phyloP scores from a whole-genome alignment of 371 early-diverging fungal species.

The Capniomyces stellatus region DNA sequence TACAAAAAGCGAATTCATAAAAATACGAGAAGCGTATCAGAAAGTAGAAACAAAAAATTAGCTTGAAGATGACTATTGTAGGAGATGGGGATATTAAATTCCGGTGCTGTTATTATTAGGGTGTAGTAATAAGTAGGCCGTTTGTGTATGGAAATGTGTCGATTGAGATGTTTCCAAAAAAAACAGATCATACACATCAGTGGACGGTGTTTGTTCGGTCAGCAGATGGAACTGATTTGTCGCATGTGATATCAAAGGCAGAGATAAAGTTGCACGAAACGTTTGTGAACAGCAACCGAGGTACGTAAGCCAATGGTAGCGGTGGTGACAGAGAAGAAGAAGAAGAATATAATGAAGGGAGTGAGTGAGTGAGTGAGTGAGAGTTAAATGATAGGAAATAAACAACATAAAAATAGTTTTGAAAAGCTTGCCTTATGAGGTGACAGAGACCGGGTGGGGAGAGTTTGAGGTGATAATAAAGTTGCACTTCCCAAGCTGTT shows the following conservation, averaged over 20 bases:
- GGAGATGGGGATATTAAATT: neutral
- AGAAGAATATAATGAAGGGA: too few species aligned
- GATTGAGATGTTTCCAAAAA: constrained; percentile 35
- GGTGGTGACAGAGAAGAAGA: too few species aligned
- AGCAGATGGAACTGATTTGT: constrained; percentile 66
- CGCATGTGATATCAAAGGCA: constrained; percentile 72
- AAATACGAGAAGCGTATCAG: neutral
- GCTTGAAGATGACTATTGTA: neutral
- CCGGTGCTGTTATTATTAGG: constrained; percentile 17
- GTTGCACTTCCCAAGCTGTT: constrained; percentile 53
- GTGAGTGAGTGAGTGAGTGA: too few species aligned
- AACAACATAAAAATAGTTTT: constrained; percentile 35
- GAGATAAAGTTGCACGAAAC: constrained; percentile 92
- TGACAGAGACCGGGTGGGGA: constrained; percentile 96
- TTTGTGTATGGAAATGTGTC: constrained; percentile 62
- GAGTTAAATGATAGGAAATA: neutral
- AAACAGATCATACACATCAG: constrained; percentile 61
- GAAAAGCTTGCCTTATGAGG: constrained; percentile 69
- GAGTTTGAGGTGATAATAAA: constrained; percentile 94
- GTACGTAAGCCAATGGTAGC: too few species aligned
- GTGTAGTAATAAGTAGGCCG: constrained; percentile 45
- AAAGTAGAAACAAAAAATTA: neutral
- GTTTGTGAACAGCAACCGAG: constrained; percentile 65
- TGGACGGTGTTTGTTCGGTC: constrained; percentile 82
- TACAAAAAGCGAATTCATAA: neutral